A percentile compares a stretch with the other conserved stretches of the same genome.
phyloP scores from a whole-genome alignment of 331 rosid genomes.

The Pyracantha coccinea region DNA sequence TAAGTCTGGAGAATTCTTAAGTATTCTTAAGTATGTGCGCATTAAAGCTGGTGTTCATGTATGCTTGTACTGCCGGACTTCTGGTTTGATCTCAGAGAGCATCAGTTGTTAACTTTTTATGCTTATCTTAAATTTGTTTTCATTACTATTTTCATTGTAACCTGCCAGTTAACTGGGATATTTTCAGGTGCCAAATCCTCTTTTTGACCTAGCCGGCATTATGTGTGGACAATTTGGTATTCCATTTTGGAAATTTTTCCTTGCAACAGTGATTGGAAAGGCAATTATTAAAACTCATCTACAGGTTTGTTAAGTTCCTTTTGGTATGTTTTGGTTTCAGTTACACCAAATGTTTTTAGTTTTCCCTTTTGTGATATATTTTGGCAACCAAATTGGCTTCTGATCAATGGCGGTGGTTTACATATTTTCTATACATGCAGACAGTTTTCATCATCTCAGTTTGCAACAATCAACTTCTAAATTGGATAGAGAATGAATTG shows the following conservation, averaged over 20 bases:
- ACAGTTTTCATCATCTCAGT: slow-evolving; percentile 78
- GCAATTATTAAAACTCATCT: slow-evolving; percentile 93
- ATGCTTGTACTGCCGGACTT: neutral
- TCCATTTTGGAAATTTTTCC: slow-evolving; percentile 85
- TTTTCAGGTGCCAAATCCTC: slow-evolving; percentile 93
- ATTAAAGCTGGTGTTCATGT: neutral
- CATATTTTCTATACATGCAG: slow-evolving; percentile 30
- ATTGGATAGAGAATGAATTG: slow-evolving; percentile 91
- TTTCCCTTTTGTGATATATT: neutral
- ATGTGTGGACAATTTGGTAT: slow-evolving; percentile 98
- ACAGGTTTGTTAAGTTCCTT: slow-evolving; percentile 53
- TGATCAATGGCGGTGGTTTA: neutral
- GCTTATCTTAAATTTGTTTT: neutral
- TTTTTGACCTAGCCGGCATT: slow-evolving; percentile 98
- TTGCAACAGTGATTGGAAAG: slow-evolving; percentile 86
- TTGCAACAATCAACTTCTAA: slow-evolving; percentile 96
- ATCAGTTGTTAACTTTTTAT: neutral
- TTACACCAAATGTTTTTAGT: neutral
- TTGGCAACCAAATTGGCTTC: neutral
- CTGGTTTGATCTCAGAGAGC: neutral
- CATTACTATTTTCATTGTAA: neutral
- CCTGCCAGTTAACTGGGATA: slow-evolving; percentile 13
- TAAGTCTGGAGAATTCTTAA: neutral
- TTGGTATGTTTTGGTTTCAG: neutral
- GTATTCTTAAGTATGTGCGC: neutral